These are phyloP conservation scores for Russula brevipes DNA, from an alignment of 768 basidiomycete species.

Conservation along the genomic window DNA sequence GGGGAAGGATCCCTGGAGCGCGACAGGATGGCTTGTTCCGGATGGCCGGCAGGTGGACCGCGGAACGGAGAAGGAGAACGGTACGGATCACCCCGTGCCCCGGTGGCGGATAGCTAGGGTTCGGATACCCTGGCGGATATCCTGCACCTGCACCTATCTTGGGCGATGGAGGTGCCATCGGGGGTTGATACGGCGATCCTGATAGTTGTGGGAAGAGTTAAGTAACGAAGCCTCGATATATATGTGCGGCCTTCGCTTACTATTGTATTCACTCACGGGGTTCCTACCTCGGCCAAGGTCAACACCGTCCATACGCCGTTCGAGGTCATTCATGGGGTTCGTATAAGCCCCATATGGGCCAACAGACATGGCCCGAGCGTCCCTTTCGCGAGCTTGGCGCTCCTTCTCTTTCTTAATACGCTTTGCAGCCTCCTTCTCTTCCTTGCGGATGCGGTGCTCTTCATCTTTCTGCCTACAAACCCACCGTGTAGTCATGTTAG, in stretches of 20 bases:
- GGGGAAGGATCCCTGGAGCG: slow-evolving; percentile 47
- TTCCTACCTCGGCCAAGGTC: slow-evolving; percentile 7
- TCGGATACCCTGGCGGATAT: slow-evolving; percentile 16
- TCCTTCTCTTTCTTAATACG: slow-evolving; percentile 44
- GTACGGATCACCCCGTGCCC: slow-evolving; percentile 15
- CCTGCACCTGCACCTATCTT: slow-evolving; percentile 12
- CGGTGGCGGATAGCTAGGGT: slow-evolving; percentile 3
- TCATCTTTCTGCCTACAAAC: slow-evolving; percentile 38
- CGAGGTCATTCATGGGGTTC: slow-evolving; percentile 33
- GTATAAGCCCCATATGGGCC: slow-evolving; percentile 27
- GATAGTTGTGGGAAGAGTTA: slow-evolving; percentile 26
- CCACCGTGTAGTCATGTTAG: neutral
- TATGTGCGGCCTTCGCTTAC: slow-evolving; percentile 21
- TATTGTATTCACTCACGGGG: slow-evolving; percentile 19
- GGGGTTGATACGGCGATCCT: slow-evolving; percentile 25
- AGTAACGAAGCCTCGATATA: slow-evolving; percentile 23
- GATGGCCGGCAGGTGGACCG: slow-evolving; percentile 33
- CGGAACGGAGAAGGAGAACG: slow-evolving; percentile 36
- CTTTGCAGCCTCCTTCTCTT: slow-evolving; percentile 41
- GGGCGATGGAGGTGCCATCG: slow-evolving; percentile 22
- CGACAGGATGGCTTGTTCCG: slow-evolving; percentile 32
- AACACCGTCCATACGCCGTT: slow-evolving; percentile 35
- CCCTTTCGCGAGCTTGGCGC: slow-evolving; percentile 51
- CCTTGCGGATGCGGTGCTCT: slow-evolving; percentile 50
- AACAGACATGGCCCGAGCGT: neutral